phyloP scores from a whole-genome alignment of 305 asterid species.

The Plantago coronopus region DNA sequence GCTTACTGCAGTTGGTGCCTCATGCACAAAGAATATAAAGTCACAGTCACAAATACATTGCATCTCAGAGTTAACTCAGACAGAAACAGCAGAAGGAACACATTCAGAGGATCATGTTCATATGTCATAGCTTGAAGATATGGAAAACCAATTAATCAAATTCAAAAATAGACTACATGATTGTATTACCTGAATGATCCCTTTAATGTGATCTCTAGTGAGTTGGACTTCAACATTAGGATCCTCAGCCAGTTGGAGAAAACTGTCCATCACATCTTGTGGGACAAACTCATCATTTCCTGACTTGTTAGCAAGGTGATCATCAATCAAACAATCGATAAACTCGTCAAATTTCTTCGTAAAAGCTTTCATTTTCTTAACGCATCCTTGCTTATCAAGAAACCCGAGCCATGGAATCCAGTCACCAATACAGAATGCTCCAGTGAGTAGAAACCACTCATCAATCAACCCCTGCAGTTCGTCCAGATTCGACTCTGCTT shows the following conservation, averaged over 20 bases:
- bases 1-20: no score
- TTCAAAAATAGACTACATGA: no score
- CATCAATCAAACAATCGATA: conserved; percentile 29
- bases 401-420: conserved; percentile 42
- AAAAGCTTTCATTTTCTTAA: conserved; percentile 27
- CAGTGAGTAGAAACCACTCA: conserved; percentile 27
- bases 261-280: conserved; percentile 28
- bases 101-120: no score
- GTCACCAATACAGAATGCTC: conserved; percentile 33
- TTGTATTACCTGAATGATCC: no score
- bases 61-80: no score
- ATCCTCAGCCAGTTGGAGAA: conserved; percentile 30
- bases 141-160: no score
- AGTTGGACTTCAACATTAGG: conserved; percentile 26
- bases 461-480: conserved; percentile 22
- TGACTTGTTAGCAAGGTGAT: conserved; percentile 23
- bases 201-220: conserved; percentile 21
- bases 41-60: no score
- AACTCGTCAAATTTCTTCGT: conserved; percentile 18
- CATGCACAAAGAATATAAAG: no score
- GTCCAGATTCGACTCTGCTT: not conserved
- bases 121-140: no score
- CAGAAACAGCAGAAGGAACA: no score
- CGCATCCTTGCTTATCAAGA: conserved; percentile 39
- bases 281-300: not conserved